Evolutionary conservation across 495 filamentous ascomycete genomes (phyloP).

Genomic region (Beverwykella pulmonaria): DNA sequence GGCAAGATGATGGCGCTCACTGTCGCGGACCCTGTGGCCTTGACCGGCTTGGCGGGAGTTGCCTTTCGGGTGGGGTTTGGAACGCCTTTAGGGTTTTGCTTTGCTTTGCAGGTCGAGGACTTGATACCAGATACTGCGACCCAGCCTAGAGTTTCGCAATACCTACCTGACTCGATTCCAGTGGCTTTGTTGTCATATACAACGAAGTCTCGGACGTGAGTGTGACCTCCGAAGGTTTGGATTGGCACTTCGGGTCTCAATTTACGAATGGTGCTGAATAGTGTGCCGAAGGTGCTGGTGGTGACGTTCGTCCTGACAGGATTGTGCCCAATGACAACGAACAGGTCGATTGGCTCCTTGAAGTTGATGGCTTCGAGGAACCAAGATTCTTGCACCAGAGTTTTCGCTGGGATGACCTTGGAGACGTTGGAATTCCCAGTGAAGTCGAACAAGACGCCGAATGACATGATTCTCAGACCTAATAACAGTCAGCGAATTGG

Average conservation of each 20-base stretch:
- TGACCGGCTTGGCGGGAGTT: constrained; percentile 30
- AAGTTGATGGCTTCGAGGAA: constrained; percentile 84
- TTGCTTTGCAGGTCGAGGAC: constrained; percentile 38
- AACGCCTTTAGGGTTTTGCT: constrained; percentile 47
- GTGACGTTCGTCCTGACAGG: constrained; percentile 64
- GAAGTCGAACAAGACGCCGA: constrained; percentile 96
- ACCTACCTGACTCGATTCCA: constrained; percentile 74
- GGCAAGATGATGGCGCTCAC: constrained; percentile 12
- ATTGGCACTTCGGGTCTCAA: constrained; percentile 80
- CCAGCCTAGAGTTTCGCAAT: constrained; percentile 60
- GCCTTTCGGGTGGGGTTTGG: constrained; percentile 53
- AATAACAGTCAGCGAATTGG: constrained; percentile 45
- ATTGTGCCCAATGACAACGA: constrained; percentile 86
- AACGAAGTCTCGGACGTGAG: constrained; percentile 82
- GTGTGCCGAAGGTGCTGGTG: constrained; percentile 67
- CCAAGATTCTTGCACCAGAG: constrained; percentile 81
- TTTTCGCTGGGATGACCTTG: constrained; percentile 72
- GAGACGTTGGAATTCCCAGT: constrained; percentile 86
- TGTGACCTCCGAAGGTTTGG: constrained; percentile 90
- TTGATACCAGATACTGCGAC: constrained; percentile 49
- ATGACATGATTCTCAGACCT: constrained; percentile 77
- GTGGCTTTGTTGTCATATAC: constrained; percentile 79
- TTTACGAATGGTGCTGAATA: constrained; percentile 77
- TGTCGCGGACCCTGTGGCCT: constrained; percentile 27
- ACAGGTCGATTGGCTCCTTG: constrained; percentile 72